Evolutionary conservation across 495 filamentous ascomycete genomes (phyloP).

Genomic region (Xylaria nigripes): DNA sequence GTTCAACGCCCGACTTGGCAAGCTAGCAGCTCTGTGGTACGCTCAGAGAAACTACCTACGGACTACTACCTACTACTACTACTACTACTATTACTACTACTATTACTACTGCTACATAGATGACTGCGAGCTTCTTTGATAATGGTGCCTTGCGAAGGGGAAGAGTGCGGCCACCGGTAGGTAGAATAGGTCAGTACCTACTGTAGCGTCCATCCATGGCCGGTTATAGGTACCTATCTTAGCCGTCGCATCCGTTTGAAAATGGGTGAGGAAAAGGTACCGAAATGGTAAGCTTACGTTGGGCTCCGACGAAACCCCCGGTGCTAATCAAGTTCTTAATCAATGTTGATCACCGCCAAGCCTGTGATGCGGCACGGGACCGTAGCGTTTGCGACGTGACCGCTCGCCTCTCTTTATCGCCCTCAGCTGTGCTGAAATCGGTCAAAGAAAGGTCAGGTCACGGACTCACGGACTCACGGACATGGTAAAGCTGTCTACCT

Average conservation of each 20-base stretch:
- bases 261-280: too few relatives aligned
- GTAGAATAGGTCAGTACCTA: neutral
- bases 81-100: too few relatives aligned
- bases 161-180: too few relatives aligned
- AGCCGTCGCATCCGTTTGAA: neutral
- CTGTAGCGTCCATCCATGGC: too few relatives aligned
- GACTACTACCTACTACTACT: neutral
- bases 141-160: too few relatives aligned
- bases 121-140: neutral
- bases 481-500: too few relatives aligned
- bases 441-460: neutral
- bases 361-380: too few relatives aligned
- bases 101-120: neutral
- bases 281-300: neutral
- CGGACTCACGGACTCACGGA: neutral
- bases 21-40: neutral
- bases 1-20: neutral
- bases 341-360: too few relatives aligned
- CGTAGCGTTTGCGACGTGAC: too few relatives aligned
- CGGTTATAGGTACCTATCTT: neutral
- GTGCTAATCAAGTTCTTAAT: too few relatives aligned
- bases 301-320: too few relatives aligned
- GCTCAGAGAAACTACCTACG: neutral
- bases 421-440: neutral
- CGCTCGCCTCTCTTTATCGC: too few relatives aligned